A percentile compares a stretch with the other conserved stretches of the same genome.
These are phyloP conservation scores for Globisporangium takayamanum DNA, from an alignment of 352 stramenopile species.

Conservation along the genomic window DNA sequence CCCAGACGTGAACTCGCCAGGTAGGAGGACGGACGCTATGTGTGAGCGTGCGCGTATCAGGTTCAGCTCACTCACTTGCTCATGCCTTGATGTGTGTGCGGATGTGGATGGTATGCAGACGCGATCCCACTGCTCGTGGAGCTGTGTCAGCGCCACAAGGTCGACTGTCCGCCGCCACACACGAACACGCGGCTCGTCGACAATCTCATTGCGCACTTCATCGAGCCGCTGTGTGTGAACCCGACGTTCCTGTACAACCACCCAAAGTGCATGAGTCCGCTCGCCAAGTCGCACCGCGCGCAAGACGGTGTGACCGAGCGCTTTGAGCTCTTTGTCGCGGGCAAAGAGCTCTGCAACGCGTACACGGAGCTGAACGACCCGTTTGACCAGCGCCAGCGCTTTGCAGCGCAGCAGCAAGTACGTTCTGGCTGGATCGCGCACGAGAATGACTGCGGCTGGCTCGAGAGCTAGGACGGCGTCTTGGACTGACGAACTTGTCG, in stretches of 20 bases:
- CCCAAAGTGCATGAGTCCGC: conserved; percentile 95
- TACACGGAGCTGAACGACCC: conserved; percentile 99
- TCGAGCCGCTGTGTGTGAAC: conserved; percentile 91
- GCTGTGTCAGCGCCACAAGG: conserved; percentile 80
- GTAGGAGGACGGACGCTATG: conserved; percentile 17
- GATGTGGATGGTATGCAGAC: conserved; percentile 19
- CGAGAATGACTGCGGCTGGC: too few relatives aligned
- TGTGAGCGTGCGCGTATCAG: neutral
- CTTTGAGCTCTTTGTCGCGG: conserved; percentile 97
- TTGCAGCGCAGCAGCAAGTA: conserved; percentile 89
- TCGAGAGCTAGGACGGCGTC: too few relatives aligned
- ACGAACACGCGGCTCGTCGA: conserved; percentile 96
- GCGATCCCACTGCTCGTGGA: conserved; percentile 69
- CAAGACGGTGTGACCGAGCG: conserved; percentile 94
- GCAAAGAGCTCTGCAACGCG: conserved; percentile 95
- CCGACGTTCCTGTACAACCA: conserved; percentile 99
- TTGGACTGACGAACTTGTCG: neutral
- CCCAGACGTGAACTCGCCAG: conserved; percentile 57
- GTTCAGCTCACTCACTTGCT: neutral
- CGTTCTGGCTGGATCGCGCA: neutral
- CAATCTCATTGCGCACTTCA: conserved; percentile 96
- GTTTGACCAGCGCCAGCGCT: conserved; percentile 94
- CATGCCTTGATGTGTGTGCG: neutral
- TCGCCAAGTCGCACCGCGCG: conserved; percentile 92
- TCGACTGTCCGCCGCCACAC: conserved; percentile 91